Base-by-base conservation (phyloP, 192 early-diverging fungal species). In the Coemansia sp. region DNA sequence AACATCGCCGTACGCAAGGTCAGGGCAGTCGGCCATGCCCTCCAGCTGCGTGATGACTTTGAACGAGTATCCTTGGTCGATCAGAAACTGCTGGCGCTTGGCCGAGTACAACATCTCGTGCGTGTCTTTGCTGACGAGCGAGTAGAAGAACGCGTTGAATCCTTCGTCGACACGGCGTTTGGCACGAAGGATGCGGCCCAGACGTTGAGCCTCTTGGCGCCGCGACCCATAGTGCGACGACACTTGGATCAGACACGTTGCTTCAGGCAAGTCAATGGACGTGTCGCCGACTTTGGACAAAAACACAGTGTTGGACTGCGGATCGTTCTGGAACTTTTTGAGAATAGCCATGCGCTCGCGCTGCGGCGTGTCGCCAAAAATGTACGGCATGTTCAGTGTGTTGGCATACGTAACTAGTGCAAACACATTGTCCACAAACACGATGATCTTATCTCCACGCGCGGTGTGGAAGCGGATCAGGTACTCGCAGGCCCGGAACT, bases 11-110 rank as follows among this genome's bases (percentile, higher is more conserved):
- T 19, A 20, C 4, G 19, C 47, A 12, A 96, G 70, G 25, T 87
- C 84, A 3, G 85, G 11, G 14, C 40, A 86, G 17, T 77, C 85
- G 9, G 94, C 94, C 84, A 96, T 91, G 8, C 95, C 95, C 57
- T 95, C 94, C 36, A 98, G 82, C 25, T 91, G 83, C 26, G 94
- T 96, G 61, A 99, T 98, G 36, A 96, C 91, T 79, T 97, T 97
- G 83, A 96, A 98, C 10, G 92, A 87, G 78, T 99, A 98, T 0
- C 97, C 97, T 72, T 99, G 97, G 76, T 99, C 96, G 47, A 97
- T 92, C 65, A 99, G 74, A 78, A 99, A 99, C 75, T 98, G 97
- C 74, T 98, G 97, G 11, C 97, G 86, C 75, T 98, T 98, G 31
- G 93, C 86, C 4, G 95, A 94, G 61, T 96, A 99, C 69, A 87